Base-by-base conservation (phyloP, 768 basidiomycete species). In the Sarcodon aspratus region DNA sequence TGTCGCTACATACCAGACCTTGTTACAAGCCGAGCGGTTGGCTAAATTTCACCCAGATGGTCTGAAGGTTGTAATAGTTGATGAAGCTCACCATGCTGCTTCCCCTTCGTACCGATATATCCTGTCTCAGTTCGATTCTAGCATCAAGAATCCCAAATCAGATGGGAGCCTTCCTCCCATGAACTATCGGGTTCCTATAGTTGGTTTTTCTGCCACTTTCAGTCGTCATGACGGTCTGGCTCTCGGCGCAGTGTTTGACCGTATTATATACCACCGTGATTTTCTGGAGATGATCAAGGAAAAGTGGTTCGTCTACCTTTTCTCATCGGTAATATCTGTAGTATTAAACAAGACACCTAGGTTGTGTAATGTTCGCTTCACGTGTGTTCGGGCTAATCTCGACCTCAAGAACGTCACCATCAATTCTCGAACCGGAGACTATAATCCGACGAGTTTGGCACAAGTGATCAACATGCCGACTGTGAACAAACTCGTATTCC, bases 191-290 rank as follows among this genome's bases (percentile, higher is more conserved):
- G 77, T 94, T 27, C 91, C 94, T 2, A 80, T 96, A 46, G 73
- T 98, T 42, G 95, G 94, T 0, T 96, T 98, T 61, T 92, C 91
- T 48, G 95, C 95, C 1, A 98, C 95, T 0, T 96, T 96, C 67
- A 83, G 80, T 54, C 76, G 95, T 31, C 88, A 94, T 54, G 95
- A 98, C 55, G 87, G 91, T 5, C 69, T 94, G 2, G 88, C 92
- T 1, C 75, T 98, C 3, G 83, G 89, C 6, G 82, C 85, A 2
- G 83, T 96, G 1, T 98, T 95, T 57, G 79, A 96, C 58, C 72
- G 74, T 45, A 93, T 98, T 47, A 94, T 96, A 0, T 98, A 90
- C 61, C 94, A 98, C 61, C 77, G 79, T 13, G 88, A 91, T 55
- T 91, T 96, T 56, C 63, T 90, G 10, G 81, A 89, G 46, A 94